Conservation (phyloP, 2,329 filamentous ascomycete species). For the Arthrobotrys iridis region DNA sequence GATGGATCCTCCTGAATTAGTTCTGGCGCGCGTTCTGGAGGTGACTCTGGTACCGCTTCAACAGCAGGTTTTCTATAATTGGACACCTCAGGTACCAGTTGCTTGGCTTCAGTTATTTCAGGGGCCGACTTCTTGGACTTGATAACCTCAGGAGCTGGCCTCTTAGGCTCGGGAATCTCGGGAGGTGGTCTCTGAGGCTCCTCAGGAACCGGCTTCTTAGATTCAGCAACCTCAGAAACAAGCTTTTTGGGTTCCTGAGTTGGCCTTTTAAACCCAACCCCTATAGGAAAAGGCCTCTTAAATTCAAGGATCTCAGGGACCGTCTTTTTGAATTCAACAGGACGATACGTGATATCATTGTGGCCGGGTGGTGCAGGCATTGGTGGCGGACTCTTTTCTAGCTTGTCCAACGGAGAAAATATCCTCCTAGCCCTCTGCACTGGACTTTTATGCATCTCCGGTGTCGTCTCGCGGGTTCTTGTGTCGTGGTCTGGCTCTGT, state of each 20-base stretch:
- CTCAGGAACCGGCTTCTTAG: not conserved
- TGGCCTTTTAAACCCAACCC: not conserved
- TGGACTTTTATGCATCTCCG: constrained; percentile 30
- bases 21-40: constrained; percentile 1
- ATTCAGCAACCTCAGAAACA: not conserved
- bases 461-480: constrained; percentile 44
- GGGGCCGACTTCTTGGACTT: not conserved
- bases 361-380: constrained; percentile 2
- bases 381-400: constrained; percentile 12
- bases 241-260: not conserved
- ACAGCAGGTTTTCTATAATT: constrained; percentile 11
- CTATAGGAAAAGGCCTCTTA: constrained; percentile 9
- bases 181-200: not conserved
- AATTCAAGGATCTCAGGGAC: not conserved
- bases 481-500: constrained; percentile 25
- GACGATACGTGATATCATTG: constrained; percentile 46
- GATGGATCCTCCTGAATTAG: not conserved
- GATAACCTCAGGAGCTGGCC: not conserved
- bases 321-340: constrained; percentile 38
- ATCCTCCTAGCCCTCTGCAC: constrained; percentile 17
- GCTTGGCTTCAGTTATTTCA: not conserved
- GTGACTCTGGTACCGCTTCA: not conserved
- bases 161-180: not conserved
- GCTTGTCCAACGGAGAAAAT: constrained; percentile 2
- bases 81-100: not conserved